Percentiles rank a stretch among this genome's conserved stretches.
phyloP scores from a whole-genome alignment of 805 yeast species.

The Candida vartiovaarae region DNA sequence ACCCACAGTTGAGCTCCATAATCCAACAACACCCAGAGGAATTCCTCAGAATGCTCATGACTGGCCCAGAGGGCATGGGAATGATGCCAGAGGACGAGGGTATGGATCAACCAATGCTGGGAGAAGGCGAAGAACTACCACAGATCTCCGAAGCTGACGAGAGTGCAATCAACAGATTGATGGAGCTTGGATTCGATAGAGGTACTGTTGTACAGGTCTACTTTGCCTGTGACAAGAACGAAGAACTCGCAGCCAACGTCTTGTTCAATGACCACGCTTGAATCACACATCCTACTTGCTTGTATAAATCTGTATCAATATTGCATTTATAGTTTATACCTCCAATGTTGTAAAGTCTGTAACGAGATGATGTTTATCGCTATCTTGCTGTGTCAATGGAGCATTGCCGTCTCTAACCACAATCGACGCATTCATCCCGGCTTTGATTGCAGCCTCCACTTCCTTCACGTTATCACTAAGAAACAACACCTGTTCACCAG shows the following conservation, averaged over 20 bases:
- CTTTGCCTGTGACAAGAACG: conserved; percentile 97
- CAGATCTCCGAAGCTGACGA: conserved; percentile 75
- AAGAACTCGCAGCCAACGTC: conserved; percentile 92
- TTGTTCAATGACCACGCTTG: conserved; percentile 57
- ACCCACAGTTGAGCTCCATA: conserved; percentile 78
- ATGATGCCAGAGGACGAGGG: conserved; percentile 28
- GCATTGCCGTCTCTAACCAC: conserved; percentile 76
- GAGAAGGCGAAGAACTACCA: conserved; percentile 41
- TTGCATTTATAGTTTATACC: neutral
- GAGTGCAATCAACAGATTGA: conserved; percentile 80
- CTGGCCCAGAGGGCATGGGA: conserved; percentile 30
- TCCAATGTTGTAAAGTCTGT: conserved; percentile 21
- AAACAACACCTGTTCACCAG: conserved; percentile 41
- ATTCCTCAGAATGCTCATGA: conserved; percentile 66
- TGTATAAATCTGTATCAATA: neutral
- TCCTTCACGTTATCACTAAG: conserved; percentile 78
- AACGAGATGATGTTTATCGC: conserved; percentile 20
- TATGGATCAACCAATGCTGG: conserved; percentile 12
- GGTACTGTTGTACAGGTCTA: conserved; percentile 85
- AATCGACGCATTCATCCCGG: conserved; percentile 52
- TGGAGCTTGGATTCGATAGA: conserved; percentile 91
- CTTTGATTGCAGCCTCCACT: conserved; percentile 62
- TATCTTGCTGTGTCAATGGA: conserved; percentile 34
- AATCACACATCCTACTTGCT: conserved; percentile 1
- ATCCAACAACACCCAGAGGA: conserved; percentile 87